These are phyloP conservation scores for Solioccasus polychromus DNA, from an alignment of 768 basidiomycete genomes.

Conservation along the genomic window DNA sequence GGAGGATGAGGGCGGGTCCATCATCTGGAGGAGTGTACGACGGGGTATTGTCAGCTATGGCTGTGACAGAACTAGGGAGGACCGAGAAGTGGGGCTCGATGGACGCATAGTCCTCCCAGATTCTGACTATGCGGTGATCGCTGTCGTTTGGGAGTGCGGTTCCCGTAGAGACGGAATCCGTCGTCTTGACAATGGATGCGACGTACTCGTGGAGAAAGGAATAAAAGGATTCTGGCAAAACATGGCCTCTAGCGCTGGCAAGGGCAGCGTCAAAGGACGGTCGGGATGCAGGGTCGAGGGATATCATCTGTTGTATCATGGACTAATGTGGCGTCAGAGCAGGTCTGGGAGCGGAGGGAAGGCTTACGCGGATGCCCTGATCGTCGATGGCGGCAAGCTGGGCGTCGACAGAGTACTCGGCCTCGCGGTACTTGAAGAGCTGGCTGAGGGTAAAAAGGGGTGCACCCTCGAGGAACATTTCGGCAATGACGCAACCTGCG, in stretches of 20 bases:
- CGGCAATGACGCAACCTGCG: conserved; percentile 90
- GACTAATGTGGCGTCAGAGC: conserved; percentile 46
- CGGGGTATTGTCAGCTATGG: conserved; percentile 30
- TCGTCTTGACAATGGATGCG: conserved; percentile 48
- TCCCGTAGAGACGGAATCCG: conserved; percentile 20
- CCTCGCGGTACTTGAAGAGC: conserved; percentile 89
- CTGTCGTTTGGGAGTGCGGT: conserved; percentile 69
- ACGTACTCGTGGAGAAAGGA: conserved; percentile 92
- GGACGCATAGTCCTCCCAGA: conserved; percentile 87
- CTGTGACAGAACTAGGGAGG: not conserved
- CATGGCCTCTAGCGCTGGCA: conserved; percentile 67
- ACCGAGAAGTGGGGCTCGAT: conserved; percentile 72
- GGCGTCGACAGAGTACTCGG: conserved; percentile 72
- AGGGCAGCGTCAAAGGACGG: conserved; percentile 82
- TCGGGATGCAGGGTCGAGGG: conserved; percentile 69
- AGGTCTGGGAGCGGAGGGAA: not conserved
- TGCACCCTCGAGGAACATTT: conserved; percentile 92
- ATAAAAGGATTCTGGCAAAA: conserved; percentile 93
- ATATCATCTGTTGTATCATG: conserved; percentile 89
- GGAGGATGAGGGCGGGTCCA: conserved; percentile 84
- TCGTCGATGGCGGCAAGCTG: conserved; percentile 78
- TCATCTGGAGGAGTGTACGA: conserved; percentile 60
- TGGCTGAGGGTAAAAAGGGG: conserved; percentile 93
- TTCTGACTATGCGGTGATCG: conserved; percentile 77
- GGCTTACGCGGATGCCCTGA: conserved; percentile 72